Base-by-base conservation (phyloP, 23 red algal species). In the Gracilaria gracilis region DNA sequence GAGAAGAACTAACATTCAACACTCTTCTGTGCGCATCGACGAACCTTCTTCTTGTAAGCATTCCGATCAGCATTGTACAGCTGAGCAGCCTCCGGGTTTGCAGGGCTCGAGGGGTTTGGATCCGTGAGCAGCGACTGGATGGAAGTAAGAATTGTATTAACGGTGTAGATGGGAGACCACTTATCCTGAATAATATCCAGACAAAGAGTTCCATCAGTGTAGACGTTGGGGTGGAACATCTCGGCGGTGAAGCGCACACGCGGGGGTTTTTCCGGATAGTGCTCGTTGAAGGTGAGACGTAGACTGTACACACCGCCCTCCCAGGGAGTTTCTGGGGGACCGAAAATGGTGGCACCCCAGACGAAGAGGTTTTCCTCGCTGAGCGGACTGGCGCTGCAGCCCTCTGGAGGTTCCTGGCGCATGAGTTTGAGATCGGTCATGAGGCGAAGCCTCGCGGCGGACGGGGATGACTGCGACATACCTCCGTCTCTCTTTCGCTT, bases 191-290 rank as follows among this genome's bases (percentile, higher is more conserved):
- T 95, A 31, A 99, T 95, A 65, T 95, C 93, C n/a, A 99, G 62
- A 86, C 97, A 99, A 29, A 99, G 69, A 31, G 84, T 99, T 34
- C 97, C 97, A 62, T 99, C 94, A 49, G 79, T 88, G 64, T 99
- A 96, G 3, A 99, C 90, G 57, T 99, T 99, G 13, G 97, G 97
- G 57, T 99, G 97, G 72, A 99, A 99, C 91, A 99, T 96, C 75
- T 99, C 94, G 62, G 91, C 93, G 6, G 93, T 96, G 66, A 99
- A 99, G 36, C 97, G 93, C 31, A 96, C 97, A 58, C 93, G 88
- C 20, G 97, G 97, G 21, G 93, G 93, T 81, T 99, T 96, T 74
- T 99, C 97, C 49, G 97, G 97, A 74, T 99, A 99, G 55, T 94
- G 87, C 70, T 99, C 97, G 27, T 67, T 88, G 82, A 99, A 99